phyloP scores from a whole-genome alignment of 2,329 filamentous ascomycete genomes.

The Alternaria hordeiaustralica region DNA sequence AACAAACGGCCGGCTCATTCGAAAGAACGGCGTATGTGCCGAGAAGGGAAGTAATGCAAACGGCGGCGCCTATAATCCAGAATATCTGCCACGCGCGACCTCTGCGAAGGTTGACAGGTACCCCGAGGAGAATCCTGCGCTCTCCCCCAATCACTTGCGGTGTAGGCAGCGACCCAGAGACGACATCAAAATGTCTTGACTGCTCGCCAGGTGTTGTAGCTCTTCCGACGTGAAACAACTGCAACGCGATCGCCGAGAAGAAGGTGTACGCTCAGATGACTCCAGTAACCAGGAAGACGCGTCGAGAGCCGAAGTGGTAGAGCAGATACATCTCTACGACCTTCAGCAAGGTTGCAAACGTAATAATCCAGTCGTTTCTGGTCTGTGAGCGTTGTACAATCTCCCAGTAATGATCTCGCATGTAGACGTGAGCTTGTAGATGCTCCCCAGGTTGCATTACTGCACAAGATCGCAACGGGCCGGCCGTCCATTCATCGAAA shows the following conservation, averaged over 20 bases:
- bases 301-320: not conserved
- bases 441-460: not conserved
- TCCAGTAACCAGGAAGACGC: not conserved
- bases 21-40: not conserved
- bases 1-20: not conserved
- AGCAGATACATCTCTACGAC: not conserved
- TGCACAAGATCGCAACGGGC: not conserved
- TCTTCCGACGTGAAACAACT: not conserved
- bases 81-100: not conserved
- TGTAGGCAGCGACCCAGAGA: not conserved
- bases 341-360: not conserved
- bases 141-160: not conserved
- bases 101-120: not conserved
- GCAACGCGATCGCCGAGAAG: not conserved
- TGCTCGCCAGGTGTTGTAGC: not conserved
- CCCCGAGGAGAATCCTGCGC: not conserved
- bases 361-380: not conserved
- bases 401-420: no score
- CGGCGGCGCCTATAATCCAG: not conserved
- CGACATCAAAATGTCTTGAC: not conserved
- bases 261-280: not conserved
- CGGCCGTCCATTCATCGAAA: not conserved
- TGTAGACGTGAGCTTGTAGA: no score
- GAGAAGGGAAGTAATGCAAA: not conserved
- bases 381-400: no score